Base-by-base conservation (phyloP, 768 basidiomycete genomes). In the Lyophyllum decastes region DNA sequence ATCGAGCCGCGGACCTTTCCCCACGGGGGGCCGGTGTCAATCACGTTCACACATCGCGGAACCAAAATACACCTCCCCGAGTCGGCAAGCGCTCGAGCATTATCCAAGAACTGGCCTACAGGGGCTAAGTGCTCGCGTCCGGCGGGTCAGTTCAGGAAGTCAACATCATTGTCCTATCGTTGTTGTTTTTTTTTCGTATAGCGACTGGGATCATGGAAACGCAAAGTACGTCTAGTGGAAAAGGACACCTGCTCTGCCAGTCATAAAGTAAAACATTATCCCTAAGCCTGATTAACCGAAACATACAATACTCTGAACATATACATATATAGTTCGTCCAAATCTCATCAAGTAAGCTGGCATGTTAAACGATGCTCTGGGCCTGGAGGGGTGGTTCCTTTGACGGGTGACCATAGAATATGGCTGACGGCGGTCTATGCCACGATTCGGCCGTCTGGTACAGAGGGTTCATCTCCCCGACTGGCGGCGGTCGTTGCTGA, bases 351-450 rank as follows among this genome's bases (percentile, higher is more conserved):
- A 16, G 22, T 16, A n/a, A 58, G 25, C 24, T 30, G 30, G 4
- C 30, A 38, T 49, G 22, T 17, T 34, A 30, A 44, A 19, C 7
- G 21, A 52, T 55, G 35, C 38, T 52, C 33, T 61, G 41, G 1
- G 54, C 47, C 5, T 47, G 46, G 12, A 56, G 51, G 6, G 46
- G 33, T 3, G 48, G 35, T 19, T 54, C 52, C 35, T 57, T 56
- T 16, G 54, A 34, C n/a, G 41, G 22, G 9, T 22, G 33, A 0
- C 43, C 61, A 21, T 38, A 17, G 22, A 62, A 50, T 19, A 60
- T 33, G 34, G 25, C 54, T 16, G 61, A 55, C 21, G 59, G 56
- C 17, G 64, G 61, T 27, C 57, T n/a, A 50, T 62, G 59, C 58
- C 61, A 58, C 43, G 49, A 30, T 22, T 60, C 61, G 17, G 54